Conservation (phyloP, 768 basidiomycete genomes). For the Collybiopsis luxurians region DNA sequence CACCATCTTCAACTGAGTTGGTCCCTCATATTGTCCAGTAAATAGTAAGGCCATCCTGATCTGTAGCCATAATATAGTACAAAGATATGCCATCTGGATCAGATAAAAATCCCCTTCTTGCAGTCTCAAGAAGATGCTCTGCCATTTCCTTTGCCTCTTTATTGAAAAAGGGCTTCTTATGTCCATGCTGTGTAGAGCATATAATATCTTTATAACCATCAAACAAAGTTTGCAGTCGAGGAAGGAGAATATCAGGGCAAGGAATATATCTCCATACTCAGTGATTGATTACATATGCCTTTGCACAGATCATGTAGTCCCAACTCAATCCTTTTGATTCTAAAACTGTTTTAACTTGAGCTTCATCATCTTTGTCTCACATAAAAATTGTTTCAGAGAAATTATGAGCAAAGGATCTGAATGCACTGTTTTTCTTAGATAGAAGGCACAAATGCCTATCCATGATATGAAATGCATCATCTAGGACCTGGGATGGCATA, state of each 20-base stretch:
- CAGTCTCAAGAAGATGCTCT: no score
- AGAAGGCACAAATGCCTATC: slow-evolving; percentile 3
- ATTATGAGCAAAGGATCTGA: slow-evolving; percentile 9
- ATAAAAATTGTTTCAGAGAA: slow-evolving; percentile 10
- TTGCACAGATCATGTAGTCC: neutral
- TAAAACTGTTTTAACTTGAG: slow-evolving; percentile 4
- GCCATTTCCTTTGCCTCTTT: no score
- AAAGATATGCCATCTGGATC: no score
- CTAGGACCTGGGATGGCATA: slow-evolving; percentile 5
- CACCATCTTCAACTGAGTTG: slow-evolving; percentile 14
- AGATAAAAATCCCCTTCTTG: no score
- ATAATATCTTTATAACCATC: neutral
- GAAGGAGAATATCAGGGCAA: neutral
- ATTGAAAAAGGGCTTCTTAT: no score
- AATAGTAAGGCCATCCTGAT: no score
- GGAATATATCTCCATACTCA: neutral
- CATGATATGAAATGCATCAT: slow-evolving; percentile 11
- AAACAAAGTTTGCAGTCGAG: neutral
- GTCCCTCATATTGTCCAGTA: slow-evolving; percentile 7
- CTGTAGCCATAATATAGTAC: no score
- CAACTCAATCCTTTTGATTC: slow-evolving; percentile 4
- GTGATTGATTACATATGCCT: neutral
- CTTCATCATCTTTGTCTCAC: slow-evolving; percentile 8
- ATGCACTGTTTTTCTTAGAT: slow-evolving; percentile 9
- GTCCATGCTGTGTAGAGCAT: neutral